Evolutionary conservation across 2,329 filamentous ascomycete species (phyloP).

Genomic region (Westerdykella aurantiaca): DNA sequence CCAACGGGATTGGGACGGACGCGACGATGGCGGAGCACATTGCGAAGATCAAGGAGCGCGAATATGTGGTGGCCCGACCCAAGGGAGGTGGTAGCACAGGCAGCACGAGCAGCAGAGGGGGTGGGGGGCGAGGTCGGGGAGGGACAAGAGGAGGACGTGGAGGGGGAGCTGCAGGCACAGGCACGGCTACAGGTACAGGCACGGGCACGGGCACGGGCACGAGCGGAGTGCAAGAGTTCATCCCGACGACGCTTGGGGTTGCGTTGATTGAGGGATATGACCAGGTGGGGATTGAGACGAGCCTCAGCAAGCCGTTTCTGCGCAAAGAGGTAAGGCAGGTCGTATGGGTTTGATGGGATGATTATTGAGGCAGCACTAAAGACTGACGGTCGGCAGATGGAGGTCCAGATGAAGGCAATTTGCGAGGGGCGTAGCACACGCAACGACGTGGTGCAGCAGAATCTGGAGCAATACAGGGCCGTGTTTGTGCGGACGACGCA

Average conservation of each 20-base stretch:
- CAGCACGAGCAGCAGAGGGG: constrained; percentile 37
- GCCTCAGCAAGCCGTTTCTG: constrained; percentile 89
- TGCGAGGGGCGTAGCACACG: constrained; percentile 78
- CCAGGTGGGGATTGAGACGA: constrained; percentile 85
- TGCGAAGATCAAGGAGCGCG: constrained; percentile 82
- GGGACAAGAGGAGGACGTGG: constrained; percentile 35
- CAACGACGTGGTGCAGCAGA: constrained; percentile 71
- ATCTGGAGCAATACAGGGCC: constrained; percentile 76
- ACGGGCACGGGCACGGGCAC: constrained; percentile 17
- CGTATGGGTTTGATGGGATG: constrained; percentile 3
- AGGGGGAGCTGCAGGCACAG: constrained; percentile 46
- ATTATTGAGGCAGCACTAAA: constrained; percentile 2
- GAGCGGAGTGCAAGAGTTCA: constrained; percentile 70
- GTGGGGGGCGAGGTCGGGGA: constrained; percentile 41
- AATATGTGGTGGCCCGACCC: constrained; percentile 70
- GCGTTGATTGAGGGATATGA: constrained; percentile 93
- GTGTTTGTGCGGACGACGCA: constrained; percentile 79
- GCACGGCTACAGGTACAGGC: constrained; percentile 29
- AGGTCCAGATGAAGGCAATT: constrained; percentile 92
- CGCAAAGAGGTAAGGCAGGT: constrained; percentile 64
- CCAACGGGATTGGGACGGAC: constrained; percentile 96
- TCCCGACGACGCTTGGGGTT: constrained; percentile 85
- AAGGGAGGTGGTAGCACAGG: constrained; percentile 36
- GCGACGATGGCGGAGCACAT: constrained; percentile 99
- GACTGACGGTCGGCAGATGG: constrained; percentile 56